phyloP scores from a whole-genome alignment of 2,329 filamentous ascomycete genomes.

The Cytospora piceae region DNA sequence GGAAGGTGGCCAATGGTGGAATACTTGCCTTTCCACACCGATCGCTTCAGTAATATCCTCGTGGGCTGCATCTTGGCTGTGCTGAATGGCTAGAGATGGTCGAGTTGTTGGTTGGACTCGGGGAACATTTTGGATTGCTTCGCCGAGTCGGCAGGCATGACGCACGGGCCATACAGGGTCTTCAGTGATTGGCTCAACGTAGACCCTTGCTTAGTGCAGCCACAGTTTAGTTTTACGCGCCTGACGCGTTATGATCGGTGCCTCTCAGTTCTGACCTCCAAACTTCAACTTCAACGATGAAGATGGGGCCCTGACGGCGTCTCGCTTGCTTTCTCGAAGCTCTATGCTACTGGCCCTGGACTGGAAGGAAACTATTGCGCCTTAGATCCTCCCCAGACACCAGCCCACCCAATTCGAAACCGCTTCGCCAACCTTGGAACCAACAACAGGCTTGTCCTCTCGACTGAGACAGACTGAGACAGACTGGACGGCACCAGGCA shows the following conservation, averaged over 20 bases:
- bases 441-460: too few relatives aligned
- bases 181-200: neutral
- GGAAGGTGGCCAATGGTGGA: neutral
- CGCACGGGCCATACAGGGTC: neutral
- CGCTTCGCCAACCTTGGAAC: too few relatives aligned
- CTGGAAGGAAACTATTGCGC: too few relatives aligned
- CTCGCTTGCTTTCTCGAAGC: too few relatives aligned
- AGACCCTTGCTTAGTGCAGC: neutral
- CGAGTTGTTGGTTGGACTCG: neutral
- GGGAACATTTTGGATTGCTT: neutral
- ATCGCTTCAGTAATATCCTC: conserved; percentile 39
- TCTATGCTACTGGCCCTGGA: too few relatives aligned
- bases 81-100: conserved; percentile 3
- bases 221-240: neutral
- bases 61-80: conserved; percentile 42
- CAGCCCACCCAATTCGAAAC: too few relatives aligned
- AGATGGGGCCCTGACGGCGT: too few relatives aligned
- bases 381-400: too few relatives aligned
- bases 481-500: too few relatives aligned
- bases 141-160: neutral
- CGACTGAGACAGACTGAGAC: too few relatives aligned
- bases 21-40: conserved; percentile 29
- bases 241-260: neutral
- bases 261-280: neutral
- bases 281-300: too few relatives aligned